Percentiles rank a stretch among this genome's conserved stretches.
Conservation (phyloP, 1,284 basidiomycete genomes). For the Sphagnurus paluster region DNA sequence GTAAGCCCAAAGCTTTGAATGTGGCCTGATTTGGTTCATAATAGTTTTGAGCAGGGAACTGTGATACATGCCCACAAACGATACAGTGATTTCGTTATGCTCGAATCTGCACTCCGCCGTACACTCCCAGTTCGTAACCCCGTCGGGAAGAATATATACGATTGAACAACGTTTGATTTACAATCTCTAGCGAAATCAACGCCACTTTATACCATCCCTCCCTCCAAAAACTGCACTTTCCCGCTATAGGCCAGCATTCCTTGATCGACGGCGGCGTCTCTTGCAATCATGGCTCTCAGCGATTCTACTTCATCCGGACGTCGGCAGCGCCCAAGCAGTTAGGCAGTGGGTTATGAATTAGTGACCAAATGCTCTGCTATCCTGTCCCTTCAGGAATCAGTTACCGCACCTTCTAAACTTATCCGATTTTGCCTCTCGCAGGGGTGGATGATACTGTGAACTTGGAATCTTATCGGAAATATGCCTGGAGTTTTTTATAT, state of each 20-base stretch:
- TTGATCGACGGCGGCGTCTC: constrained; percentile 64
- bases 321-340: constrained; percentile 63
- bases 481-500: too few relatives aligned
- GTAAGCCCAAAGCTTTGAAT: constrained; percentile 27
- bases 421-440: too few relatives aligned
- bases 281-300: constrained; percentile 69
- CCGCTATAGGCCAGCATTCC: constrained; percentile 66
- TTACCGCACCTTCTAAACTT: too few relatives aligned
- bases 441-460: too few relatives aligned
- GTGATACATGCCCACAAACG: constrained; percentile 68
- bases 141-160: not conserved
- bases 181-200: constrained; percentile 39
- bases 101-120: constrained; percentile 49
- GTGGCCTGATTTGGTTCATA: not conserved
- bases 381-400: not conserved
- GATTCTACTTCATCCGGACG: constrained; percentile 70
- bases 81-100: constrained; percentile 67
- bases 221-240: constrained; percentile 73
- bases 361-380: not conserved
- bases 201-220: constrained; percentile 55
- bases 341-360: constrained; percentile 65
- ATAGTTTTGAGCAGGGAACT: constrained; percentile 43
- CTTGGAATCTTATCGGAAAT: too few relatives aligned
- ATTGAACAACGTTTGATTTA: constrained; percentile 1
- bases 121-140: constrained; percentile 59